phyloP scores from a whole-genome alignment of 2,329 filamentous ascomycete genomes.

The Diaporthe ilicicola region DNA sequence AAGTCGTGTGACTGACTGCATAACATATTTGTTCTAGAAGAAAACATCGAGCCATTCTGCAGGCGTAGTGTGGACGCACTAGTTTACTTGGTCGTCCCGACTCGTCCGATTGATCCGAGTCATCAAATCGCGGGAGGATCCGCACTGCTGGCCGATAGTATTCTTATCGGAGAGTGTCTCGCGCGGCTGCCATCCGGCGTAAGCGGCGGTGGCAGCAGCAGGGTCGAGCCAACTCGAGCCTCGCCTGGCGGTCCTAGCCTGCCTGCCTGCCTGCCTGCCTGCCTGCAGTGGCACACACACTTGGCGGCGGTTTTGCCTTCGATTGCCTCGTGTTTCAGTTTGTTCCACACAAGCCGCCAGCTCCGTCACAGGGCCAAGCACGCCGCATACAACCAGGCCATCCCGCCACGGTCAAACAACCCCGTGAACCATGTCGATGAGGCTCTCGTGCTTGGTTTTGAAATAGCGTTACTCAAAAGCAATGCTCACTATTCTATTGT shows the following conservation, averaged over 20 bases:
- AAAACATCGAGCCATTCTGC: neutral
- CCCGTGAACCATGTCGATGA: neutral
- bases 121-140: conserved; percentile 12
- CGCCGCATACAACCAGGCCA: neutral
- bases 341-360: conserved; percentile 1
- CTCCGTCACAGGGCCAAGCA: neutral
- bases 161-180: neutral
- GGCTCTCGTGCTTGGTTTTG: neutral
- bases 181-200: neutral
- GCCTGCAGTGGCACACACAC: neutral
- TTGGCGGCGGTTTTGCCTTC: conserved; percentile 20
- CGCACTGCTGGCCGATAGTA: conserved; percentile 15
- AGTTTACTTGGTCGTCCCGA: neutral
- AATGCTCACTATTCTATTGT: neutral
- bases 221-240: neutral
- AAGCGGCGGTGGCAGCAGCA: neutral
- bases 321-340: conserved; percentile 15
- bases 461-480: neutral
- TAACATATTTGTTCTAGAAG: neutral
- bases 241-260: neutral
- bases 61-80: neutral
- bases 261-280: too few species aligned
- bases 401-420: neutral
- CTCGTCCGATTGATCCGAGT: neutral
- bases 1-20: neutral